A percentile compares a stretch with the other conserved stretches of the same genome.
These are phyloP conservation scores for Ampelocalamus luodianensis DNA, from an alignment of 176 grass and related monocot species.

Conservation along the genomic window DNA sequence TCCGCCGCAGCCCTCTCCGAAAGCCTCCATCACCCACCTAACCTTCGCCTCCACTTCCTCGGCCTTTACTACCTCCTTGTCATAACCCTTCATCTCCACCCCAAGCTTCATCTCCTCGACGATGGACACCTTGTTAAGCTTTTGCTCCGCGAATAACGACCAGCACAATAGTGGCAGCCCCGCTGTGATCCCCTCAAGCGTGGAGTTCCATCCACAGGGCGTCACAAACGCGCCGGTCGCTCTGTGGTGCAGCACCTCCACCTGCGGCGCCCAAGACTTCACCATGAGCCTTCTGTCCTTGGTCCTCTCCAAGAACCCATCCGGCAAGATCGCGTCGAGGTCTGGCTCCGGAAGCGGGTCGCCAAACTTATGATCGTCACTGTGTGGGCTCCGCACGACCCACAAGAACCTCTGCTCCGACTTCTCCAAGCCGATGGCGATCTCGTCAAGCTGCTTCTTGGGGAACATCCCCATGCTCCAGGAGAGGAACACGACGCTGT, in stretches of 20 bases:
- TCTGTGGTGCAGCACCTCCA: constrained; percentile 55
- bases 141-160: constrained; percentile 63
- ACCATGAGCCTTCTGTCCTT: constrained; percentile 32
- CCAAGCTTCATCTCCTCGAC: constrained; percentile 48
- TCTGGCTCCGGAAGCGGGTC: constrained; percentile 32
- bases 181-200: constrained; percentile 46
- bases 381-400: constrained; percentile 50
- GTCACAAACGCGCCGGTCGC: constrained; percentile 45
- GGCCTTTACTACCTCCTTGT: constrained; percentile 37
- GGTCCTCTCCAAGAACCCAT: constrained; percentile 51
- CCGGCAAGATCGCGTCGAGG: constrained; percentile 45
- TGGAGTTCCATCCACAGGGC: constrained; percentile 56
- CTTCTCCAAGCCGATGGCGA: constrained; percentile 51
- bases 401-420: constrained; percentile 63
- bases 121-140: constrained; percentile 59
- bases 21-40: constrained; percentile 45
- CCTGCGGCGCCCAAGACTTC: constrained; percentile 60
- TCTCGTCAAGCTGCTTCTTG: constrained; percentile 55
- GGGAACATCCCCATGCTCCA: constrained; percentile 59
- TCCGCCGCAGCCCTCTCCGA: neutral
- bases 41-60: constrained; percentile 57
- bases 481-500: constrained; percentile 62
- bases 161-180: constrained; percentile 54
- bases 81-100: constrained; percentile 49
- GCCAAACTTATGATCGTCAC: neutral